A percentile compares a stretch with the other conserved stretches of the same genome.
Evolutionary conservation across 2,329 filamentous ascomycete species (phyloP).

Genomic region (Parafenestella ontariensis): DNA sequence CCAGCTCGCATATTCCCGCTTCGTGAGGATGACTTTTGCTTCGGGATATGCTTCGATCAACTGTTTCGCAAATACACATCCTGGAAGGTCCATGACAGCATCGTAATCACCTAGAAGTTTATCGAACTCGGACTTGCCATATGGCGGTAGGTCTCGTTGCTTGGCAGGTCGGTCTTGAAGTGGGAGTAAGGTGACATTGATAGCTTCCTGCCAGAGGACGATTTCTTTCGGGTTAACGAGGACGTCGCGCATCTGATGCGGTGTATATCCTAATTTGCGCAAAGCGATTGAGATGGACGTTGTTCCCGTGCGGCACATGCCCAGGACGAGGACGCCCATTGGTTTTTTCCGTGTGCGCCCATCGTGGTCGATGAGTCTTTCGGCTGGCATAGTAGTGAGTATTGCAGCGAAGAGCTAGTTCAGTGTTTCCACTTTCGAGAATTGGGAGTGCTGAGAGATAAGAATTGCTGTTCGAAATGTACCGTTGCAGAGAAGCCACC

Average conservation of each 20-base stretch:
- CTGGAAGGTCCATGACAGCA: slow-evolving; percentile 40
- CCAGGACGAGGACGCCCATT: slow-evolving; percentile 75
- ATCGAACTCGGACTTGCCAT: slow-evolving; percentile 54
- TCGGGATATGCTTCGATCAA: slow-evolving; percentile 42
- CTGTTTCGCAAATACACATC: slow-evolving; percentile 36
- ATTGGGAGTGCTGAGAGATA: background rate
- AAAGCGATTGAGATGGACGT: slow-evolving; percentile 54
- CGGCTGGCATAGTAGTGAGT: slow-evolving; percentile 10
- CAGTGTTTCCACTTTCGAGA: slow-evolving; percentile 40
- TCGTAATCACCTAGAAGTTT: slow-evolving; percentile 55
- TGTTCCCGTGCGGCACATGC: slow-evolving; percentile 74
- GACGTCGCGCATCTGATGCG: slow-evolving; percentile 33
- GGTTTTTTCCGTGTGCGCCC: slow-evolving; percentile 71
- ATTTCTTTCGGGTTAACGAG: slow-evolving; percentile 28
- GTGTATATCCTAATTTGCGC: slow-evolving; percentile 54
- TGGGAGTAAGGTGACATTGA: slow-evolving; percentile 29
- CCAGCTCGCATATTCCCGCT: slow-evolving; percentile 36
- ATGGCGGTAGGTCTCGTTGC: slow-evolving; percentile 23
- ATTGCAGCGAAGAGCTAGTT: background rate
- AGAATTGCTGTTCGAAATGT: slow-evolving; percentile 7
- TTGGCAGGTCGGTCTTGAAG: slow-evolving; percentile 13
- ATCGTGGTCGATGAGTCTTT: slow-evolving; percentile 64
- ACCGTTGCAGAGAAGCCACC: background rate
- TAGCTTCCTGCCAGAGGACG: slow-evolving; percentile 40
- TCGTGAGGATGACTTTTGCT: slow-evolving; percentile 45